Percentiles rank a stretch among this genome's conserved stretches.
These are phyloP conservation scores for Blastobotrys mokoenaii DNA, from an alignment of 805 yeast genomes.

Conservation along the genomic window DNA sequence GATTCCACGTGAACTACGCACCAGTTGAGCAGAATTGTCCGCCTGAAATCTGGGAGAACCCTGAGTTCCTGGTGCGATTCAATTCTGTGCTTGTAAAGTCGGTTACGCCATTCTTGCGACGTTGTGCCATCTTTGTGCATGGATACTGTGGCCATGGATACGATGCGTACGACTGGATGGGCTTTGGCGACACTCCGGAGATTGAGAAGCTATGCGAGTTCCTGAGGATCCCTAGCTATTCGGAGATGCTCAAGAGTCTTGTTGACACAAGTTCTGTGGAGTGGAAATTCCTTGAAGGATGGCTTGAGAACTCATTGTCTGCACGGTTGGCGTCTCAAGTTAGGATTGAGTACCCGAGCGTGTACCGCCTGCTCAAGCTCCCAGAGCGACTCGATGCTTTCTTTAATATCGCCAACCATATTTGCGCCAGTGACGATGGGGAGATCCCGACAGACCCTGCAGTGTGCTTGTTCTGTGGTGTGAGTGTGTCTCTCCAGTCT, in stretches of 20 bases:
- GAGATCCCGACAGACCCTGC: constrained; percentile 57
- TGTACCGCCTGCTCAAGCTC: constrained; percentile 49
- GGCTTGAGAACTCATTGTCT: constrained; percentile 1
- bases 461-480: constrained; percentile 76
- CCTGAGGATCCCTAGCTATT: constrained; percentile 36
- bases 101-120: constrained; percentile 57
- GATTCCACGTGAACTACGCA: too few species aligned
- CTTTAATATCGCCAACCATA: constrained; percentile 37
- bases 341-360: constrained; percentile 54
- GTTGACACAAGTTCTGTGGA: constrained; percentile 1
- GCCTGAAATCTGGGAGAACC: constrained; percentile 12
- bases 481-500: constrained; percentile 57
- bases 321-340: background rate
- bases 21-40: too few species aligned
- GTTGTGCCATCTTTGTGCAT: constrained; percentile 47
- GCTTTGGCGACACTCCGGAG: constrained; percentile 34
- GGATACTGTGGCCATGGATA: constrained; percentile 43
- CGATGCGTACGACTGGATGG: constrained; percentile 24
- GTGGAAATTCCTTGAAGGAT: constrained; percentile 1
- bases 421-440: background rate
- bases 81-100: constrained; percentile 49
- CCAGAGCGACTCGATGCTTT: constrained; percentile 63
- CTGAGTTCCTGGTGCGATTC: constrained; percentile 26
- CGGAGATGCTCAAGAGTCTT: constrained; percentile 14
- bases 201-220: constrained; percentile 45